Evolutionary conservation across 306 rosid genomes (phyloP).

Genomic region (Adenanthera pavonina): DNA sequence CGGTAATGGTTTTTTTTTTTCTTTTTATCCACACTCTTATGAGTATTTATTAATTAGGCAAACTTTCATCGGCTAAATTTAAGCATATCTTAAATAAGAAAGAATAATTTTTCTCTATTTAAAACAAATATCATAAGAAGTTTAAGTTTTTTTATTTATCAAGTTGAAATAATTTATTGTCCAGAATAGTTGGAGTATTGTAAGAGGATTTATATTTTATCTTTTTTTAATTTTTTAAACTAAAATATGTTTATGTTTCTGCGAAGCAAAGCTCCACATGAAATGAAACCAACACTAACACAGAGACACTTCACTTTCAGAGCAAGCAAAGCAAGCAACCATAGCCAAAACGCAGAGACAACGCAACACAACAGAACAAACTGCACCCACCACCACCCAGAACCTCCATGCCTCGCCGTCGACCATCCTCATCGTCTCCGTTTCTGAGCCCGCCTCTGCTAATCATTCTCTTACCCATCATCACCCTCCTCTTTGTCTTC

Average conservation of each 20-base stretch:
- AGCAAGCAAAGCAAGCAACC: constrained; percentile 16
- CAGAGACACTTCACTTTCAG: constrained; percentile 4
- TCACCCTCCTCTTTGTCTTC: constrained; percentile 56
- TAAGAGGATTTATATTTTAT: not conserved
- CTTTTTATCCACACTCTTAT: no score
- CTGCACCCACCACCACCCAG: constrained; percentile 1
- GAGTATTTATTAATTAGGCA: no score
- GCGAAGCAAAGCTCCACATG: constrained; percentile 8
- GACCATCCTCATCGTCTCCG: constrained; percentile 52
- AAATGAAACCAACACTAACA: not conserved
- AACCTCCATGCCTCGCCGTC: constrained; percentile 61
- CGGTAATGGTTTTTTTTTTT: no score
- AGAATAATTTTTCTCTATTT: not conserved
- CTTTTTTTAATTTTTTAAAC: not conserved
- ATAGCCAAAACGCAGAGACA: not conserved
- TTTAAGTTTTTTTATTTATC: no score
- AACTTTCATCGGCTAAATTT: no score
- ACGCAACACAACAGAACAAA: not conserved
- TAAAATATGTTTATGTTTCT: not conserved
- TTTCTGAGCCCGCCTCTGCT: constrained; percentile 67
- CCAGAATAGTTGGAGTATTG: not conserved
- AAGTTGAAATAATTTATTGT: not conserved
- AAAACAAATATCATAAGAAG: no score
- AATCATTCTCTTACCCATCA: constrained; percentile 69
- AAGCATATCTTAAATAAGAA: not conserved